Evolutionary conservation across 148 eudicot species (phyloP), one percentile per base, ranked within the genome.

Genomic region (Rhododendron ovatum): DNA sequence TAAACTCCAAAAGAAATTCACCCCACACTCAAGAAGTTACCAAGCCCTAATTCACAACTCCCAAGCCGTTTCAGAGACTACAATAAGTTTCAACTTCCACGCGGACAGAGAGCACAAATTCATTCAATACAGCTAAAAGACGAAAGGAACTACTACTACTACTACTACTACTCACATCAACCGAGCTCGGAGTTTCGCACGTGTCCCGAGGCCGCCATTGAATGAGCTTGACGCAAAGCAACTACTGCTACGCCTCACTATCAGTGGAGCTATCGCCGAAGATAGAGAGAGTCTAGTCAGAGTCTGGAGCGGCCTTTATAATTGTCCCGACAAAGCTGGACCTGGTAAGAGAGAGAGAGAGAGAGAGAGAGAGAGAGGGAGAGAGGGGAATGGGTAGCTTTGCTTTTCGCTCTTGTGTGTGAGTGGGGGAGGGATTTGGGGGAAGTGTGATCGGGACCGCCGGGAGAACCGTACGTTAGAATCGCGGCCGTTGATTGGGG

Each of bases 401-500:
- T 59, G 26, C 65, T 22, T 69, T 45, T 86, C 51, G 13, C 48
- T 53, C 77, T 67, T 67, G 61, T 82, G 63, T 45, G 75, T 69
- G 81, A 65, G 86, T 55, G 88, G 51, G 88, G 51, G 37, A 81
- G 89, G 85, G 81, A 26, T 80, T 84, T 83, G 90, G 88, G 88
- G 83, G 61, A 84, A 75, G 41, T 78, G 33, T 69, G 86, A 91
- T 92, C 88, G 53, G 65, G 84, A 51, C 93, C 95, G 96, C 92
- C 55, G 87, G 80, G 82, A 41, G 61, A 88, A 57, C 80, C 91
- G 94, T 93, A 92, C 91, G 57, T 63, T 79, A 83, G 53, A 88
- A 94, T 95, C 91, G 24, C 67, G 92, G 41, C 97, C 98, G 94
- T 96, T 26, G 67, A 86, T 50, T 84, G 83, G 73, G 59, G 33